Percentiles rank a stretch among this genome's conserved stretches.
Conservation (phyloP, 1,139 yeast species). For the Pichia terricola region DNA sequence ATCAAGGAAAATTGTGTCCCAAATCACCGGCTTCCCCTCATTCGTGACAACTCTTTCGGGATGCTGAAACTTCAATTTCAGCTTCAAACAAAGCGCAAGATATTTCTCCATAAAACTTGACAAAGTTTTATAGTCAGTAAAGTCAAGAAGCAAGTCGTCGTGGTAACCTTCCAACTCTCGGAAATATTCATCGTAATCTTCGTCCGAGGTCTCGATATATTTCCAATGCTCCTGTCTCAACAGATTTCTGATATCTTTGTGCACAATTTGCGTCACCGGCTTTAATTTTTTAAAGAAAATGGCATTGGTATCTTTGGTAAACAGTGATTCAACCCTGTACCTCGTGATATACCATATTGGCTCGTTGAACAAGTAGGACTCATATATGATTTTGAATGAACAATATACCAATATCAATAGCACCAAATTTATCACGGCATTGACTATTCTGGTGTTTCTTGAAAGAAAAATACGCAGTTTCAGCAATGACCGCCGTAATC, state of each 20-base stretch:
- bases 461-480: not conserved
- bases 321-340: not conserved
- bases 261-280: not conserved
- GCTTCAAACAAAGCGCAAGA: conserved; percentile 8
- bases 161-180: not conserved
- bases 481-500: not conserved
- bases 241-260: conserved; percentile 5
- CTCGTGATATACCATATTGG: conserved; percentile 12
- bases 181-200: conserved; percentile 6
- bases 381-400: not conserved
- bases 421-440: not conserved
- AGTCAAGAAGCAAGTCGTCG: too few species aligned
- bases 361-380: conserved; percentile 2
- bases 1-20: conserved; percentile 16
- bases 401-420: not conserved
- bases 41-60: conserved; percentile 14
- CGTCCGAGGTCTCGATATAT: conserved; percentile 6
- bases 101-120: conserved; percentile 9
- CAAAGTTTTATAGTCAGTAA: not conserved
- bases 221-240: conserved; percentile 11
- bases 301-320: not conserved
- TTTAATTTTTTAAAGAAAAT: not conserved
- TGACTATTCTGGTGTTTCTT: not conserved
- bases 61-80: conserved; percentile 11
- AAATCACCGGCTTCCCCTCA: conserved; percentile 19